Conservation (phyloP, 1,139 yeast species). For the Hanseniaspora uvarum region DNA sequence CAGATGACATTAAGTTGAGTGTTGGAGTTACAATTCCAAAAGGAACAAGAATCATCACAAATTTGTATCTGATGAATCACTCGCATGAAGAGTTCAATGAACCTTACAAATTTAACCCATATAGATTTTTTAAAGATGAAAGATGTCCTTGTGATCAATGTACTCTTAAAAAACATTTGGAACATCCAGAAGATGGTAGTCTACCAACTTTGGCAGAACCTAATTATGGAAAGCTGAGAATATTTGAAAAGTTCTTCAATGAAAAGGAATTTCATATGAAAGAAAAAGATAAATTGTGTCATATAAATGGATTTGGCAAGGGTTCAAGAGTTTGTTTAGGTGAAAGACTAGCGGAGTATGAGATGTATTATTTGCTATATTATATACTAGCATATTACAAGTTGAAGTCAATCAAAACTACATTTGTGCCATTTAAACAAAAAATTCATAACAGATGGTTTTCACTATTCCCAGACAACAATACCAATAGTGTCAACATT, state of each 20-base stretch:
- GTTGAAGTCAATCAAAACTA: not conserved
- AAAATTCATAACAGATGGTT: not conserved
- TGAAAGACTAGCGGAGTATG: slow-evolving; percentile 5
- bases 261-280: not conserved
- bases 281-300: not conserved
- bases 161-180: not conserved
- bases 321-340: slow-evolving; percentile 11
- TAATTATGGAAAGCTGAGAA: not conserved
- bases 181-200: not conserved
- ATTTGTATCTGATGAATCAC: slow-evolving; percentile 12
- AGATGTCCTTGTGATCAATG: not conserved
- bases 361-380: slow-evolving; percentile 2
- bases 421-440: not conserved
- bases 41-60: slow-evolving; percentile 8
- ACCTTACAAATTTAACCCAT: slow-evolving; percentile 1
- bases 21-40: not conserved
- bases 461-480: no score
- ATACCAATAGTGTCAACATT: not conserved
- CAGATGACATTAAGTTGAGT: not conserved
- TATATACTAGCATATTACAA: not conserved
- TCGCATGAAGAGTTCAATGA: not conserved
- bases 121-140: not conserved
- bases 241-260: not conserved
- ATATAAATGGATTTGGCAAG: slow-evolving; percentile 13
- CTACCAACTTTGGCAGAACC: not conserved